These are phyloP conservation scores for Rhizopogon vinicolor DNA, from an alignment of 768 basidiomycete species.

Conservation along the genomic window DNA sequence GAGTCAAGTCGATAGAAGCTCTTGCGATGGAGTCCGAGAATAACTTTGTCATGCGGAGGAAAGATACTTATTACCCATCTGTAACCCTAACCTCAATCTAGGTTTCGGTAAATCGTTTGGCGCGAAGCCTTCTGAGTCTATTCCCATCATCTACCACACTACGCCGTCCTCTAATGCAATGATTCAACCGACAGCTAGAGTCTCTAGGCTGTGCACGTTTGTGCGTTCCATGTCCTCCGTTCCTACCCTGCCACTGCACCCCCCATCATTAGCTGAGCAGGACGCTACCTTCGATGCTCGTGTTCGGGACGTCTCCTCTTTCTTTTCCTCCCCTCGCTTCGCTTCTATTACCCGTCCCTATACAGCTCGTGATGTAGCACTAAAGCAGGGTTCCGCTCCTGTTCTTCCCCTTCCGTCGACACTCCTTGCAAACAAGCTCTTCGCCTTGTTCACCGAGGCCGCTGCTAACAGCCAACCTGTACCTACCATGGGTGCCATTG, in stretches of 20 bases:
- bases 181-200: conserved; percentile 23
- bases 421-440: conserved; percentile 85
- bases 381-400: conserved; percentile 86
- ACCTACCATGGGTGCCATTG: conserved; percentile 91
- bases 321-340: conserved; percentile 78
- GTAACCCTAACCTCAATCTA: conserved; percentile 30
- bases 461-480: conserved; percentile 64
- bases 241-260: conserved; percentile 47
- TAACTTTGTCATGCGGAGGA: not conserved
- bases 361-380: conserved; percentile 70
- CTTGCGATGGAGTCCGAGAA: not conserved
- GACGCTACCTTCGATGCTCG: conserved; percentile 53
- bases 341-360: conserved; percentile 73
- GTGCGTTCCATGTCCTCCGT: conserved; percentile 37
- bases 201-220: conserved; percentile 19
- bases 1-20: not conserved
- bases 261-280: conserved; percentile 58
- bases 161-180: conserved; percentile 14
- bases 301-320: conserved; percentile 58
- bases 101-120: conserved; percentile 38
- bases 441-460: conserved; percentile 56
- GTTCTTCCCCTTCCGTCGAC: conserved; percentile 72
- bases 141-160: conserved; percentile 20
- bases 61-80: not conserved
- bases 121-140: conserved; percentile 28